Percentiles rank a stretch among this genome's conserved stretches.
Conservation (phyloP, 768 basidiomycete genomes). For the Paxillus rubicundulus region DNA sequence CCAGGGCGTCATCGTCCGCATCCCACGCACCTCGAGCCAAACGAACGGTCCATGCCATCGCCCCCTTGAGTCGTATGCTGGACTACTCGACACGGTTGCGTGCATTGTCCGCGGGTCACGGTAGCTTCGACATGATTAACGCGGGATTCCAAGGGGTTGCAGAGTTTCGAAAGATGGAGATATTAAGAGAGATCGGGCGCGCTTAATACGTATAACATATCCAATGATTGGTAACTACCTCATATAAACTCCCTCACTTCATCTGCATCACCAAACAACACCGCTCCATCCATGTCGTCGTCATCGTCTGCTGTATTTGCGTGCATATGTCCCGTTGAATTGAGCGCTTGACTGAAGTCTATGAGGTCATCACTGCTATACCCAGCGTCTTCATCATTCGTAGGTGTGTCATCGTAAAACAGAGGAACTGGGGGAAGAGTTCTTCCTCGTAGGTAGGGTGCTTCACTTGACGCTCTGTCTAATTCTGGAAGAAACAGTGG, state of each 20-base stretch:
- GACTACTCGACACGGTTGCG: slow-evolving; percentile 79
- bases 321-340: slow-evolving; percentile 51
- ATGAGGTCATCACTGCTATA: slow-evolving; percentile 58
- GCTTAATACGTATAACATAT: slow-evolving; percentile 38
- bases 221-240: slow-evolving; percentile 12
- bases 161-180: slow-evolving; percentile 61
- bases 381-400: slow-evolving; percentile 32
- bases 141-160: slow-evolving; percentile 76
- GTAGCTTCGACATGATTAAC: slow-evolving; percentile 72
- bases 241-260: slow-evolving; percentile 60
- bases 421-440: slow-evolving; percentile 42
- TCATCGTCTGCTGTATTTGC: slow-evolving; percentile 68
- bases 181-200: slow-evolving; percentile 75
- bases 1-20: slow-evolving; percentile 24
- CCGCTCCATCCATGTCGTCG: slow-evolving; percentile 70
- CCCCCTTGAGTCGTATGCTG: slow-evolving; percentile 78
- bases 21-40: slow-evolving; percentile 42
- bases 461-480: slow-evolving; percentile 41
- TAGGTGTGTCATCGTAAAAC: slow-evolving; percentile 35
- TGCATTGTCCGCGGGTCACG: slow-evolving; percentile 80
- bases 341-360: slow-evolving; percentile 71
- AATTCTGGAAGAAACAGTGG: slow-evolving; percentile 76
- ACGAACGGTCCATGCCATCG: slow-evolving; percentile 67
- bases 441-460: slow-evolving; percentile 27
- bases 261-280: slow-evolving; percentile 82